phyloP scores from a whole-genome alignment of 352 stramenopile genomes.

The Phytophthora palmivora region DNA sequence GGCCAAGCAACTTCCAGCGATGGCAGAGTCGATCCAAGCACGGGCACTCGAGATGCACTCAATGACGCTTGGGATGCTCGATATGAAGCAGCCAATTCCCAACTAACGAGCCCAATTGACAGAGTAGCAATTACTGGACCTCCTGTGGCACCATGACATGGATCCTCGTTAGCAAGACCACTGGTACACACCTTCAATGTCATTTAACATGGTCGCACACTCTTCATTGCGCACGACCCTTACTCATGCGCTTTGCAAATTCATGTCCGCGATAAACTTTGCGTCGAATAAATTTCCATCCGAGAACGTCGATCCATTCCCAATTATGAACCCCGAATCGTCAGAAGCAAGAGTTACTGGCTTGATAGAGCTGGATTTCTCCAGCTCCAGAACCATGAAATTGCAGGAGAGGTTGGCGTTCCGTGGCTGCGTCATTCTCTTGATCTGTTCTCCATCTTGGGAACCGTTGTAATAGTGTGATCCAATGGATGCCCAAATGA shows the following conservation, averaged over 20 bases:
- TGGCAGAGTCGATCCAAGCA: background rate
- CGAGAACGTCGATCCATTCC: background rate
- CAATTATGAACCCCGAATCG: background rate
- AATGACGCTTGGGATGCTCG: background rate
- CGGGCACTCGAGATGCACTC: background rate
- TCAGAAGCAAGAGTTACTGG: background rate
- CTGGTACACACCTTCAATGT: background rate
- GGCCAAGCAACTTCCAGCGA: background rate
- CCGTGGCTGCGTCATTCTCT: background rate
- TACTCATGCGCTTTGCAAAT: background rate
- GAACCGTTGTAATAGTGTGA: background rate
- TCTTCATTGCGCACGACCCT: background rate
- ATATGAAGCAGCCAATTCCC: background rate
- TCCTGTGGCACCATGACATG: background rate
- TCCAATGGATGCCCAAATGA: background rate
- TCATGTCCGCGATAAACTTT: too few relatives aligned
- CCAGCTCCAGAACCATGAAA: background rate
- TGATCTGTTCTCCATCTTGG: too few relatives aligned
- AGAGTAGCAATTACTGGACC: background rate
- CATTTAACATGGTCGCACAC: background rate
- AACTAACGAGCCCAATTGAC: background rate
- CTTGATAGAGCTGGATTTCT: background rate
- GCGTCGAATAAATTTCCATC: background rate
- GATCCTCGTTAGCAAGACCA: background rate
- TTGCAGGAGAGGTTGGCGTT: background rate